These are phyloP conservation scores for Apophysomyces trapeziformis DNA, from an alignment of 371 early-diverging fungal species.

Conservation along the genomic window DNA sequence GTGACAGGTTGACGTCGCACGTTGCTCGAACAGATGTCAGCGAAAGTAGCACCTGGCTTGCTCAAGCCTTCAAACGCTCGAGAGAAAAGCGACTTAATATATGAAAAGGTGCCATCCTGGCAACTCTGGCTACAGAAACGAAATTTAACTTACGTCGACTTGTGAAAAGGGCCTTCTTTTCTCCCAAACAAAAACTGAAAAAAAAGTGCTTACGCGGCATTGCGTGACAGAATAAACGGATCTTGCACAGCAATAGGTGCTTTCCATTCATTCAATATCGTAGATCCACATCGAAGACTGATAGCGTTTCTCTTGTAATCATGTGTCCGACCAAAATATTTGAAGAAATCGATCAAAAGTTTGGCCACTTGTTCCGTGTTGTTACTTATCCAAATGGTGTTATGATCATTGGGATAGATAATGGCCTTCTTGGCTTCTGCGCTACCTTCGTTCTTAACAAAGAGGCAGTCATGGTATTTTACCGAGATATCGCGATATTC, in stretches of 20 bases:
- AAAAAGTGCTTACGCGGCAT: constrained; percentile 23
- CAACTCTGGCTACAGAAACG: no score
- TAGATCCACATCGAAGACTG: background rate
- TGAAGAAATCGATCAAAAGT: constrained; percentile 16
- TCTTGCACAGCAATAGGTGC: constrained; percentile 14
- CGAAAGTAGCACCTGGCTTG: no score
- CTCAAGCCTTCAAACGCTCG: no score
- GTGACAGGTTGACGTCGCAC: no score
- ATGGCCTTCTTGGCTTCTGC: background rate
- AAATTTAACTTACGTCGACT: no score
- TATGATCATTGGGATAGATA: background rate
- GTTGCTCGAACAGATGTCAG: no score
- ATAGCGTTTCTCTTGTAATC: background rate
- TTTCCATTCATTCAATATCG: background rate
- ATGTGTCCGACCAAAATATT: constrained; percentile 4
- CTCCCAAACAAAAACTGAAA: no score
- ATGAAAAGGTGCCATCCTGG: no score
- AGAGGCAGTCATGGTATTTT: constrained; percentile 15
- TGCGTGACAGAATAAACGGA: constrained; percentile 21
- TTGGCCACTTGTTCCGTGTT: background rate
- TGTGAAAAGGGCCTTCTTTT: no score
- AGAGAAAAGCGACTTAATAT: no score
- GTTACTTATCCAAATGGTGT: background rate
- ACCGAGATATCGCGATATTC: background rate
- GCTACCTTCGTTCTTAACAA: background rate